Evolutionary conservation across 2,329 filamentous ascomycete species (phyloP).

Genomic region (Didymella lethalis): DNA sequence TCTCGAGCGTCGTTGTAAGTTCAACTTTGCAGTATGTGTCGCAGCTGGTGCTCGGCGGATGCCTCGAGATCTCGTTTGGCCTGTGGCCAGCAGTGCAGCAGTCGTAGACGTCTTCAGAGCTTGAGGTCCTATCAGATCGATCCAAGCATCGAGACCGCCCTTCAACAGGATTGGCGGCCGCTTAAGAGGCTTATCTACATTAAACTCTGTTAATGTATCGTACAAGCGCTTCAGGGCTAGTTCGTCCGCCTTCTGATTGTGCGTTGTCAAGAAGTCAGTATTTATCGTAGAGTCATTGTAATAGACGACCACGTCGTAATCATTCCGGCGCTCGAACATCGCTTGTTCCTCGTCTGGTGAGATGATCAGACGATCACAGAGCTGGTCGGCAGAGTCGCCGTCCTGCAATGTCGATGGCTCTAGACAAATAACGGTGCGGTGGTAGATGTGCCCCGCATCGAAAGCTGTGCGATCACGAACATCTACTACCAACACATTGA

Average conservation of each 20-base stretch:
- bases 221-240: conserved; percentile 73
- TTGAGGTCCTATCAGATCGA: conserved; percentile 77
- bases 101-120: conserved; percentile 68
- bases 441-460: conserved; percentile 88
- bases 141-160: conserved; percentile 88
- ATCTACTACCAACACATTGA: conserved; percentile 81
- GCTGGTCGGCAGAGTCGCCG: conserved; percentile 69
- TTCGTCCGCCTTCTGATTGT: conserved; percentile 53
- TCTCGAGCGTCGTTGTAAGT: conserved; percentile 60
- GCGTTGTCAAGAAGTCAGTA: conserved; percentile 62
- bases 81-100: conserved; percentile 58
- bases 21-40: conserved; percentile 60
- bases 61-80: conserved; percentile 56
- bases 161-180: conserved; percentile 77
- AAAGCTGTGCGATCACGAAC: conserved; percentile 81
- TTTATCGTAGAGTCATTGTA: conserved; percentile 78
- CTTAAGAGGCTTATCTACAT: conserved; percentile 77
- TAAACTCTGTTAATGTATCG: conserved; percentile 83
- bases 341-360: conserved; percentile 77
- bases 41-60: conserved; percentile 62
- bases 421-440: conserved; percentile 84
- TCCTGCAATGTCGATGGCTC: conserved; percentile 80
- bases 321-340: conserved; percentile 74
- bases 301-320: conserved; percentile 88
- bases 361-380: conserved; percentile 73